Evolutionary conservation across 2,329 filamentous ascomycete genomes (phyloP), one percentile per base, ranked within the genome.

Genomic region (Neobulgaria alba): DNA sequence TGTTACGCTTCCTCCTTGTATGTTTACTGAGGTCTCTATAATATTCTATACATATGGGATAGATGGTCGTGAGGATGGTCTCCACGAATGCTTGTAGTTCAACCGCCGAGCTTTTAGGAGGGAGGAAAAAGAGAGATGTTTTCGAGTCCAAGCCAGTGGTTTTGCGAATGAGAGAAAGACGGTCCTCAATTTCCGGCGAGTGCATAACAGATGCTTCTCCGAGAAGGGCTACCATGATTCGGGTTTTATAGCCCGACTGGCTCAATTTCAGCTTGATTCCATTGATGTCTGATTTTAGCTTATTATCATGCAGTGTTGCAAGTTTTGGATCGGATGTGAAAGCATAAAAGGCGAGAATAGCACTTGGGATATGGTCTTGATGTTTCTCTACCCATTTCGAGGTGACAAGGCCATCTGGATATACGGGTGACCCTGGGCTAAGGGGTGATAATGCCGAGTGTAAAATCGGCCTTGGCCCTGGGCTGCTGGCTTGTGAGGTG

Each of bases 11-110:
- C 59, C 92, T 83, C 51, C 89, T 78, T 8, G 84, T 74, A 67
- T 95, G 90, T 45, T 94, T 89, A n/a, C 87, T 88, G 10, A 96
- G 71, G 54, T 98, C 90, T 33, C 89, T 75, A 61, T 96, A 96
- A 62, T 95, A 95, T 54, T 98, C 92, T 33, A 90, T 67, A 15
- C 85, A 79, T 15, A 79, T 69, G 1, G 80, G 77, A 45, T 90
- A 87, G 33, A 95, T 62, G 1, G 81, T 74, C 2, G 76, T 68
- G 34, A 95, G 68, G 30, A 94, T 75, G 38, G 75, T 82, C 40
- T 82, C 77, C 1, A 83, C 78, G 49, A 90, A 87, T 5, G 79
- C 76, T 45, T 78, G 73, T 16, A 93, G 65, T 56, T 94, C 87
- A 1, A 75, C 71, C 2, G 72, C 66, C 3, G 85, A 82, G 5